Evolutionary conservation across 2,329 filamentous ascomycete genomes (phyloP), one percentile per base, ranked within the genome.

Genomic region (Seiridium cupressi): DNA sequence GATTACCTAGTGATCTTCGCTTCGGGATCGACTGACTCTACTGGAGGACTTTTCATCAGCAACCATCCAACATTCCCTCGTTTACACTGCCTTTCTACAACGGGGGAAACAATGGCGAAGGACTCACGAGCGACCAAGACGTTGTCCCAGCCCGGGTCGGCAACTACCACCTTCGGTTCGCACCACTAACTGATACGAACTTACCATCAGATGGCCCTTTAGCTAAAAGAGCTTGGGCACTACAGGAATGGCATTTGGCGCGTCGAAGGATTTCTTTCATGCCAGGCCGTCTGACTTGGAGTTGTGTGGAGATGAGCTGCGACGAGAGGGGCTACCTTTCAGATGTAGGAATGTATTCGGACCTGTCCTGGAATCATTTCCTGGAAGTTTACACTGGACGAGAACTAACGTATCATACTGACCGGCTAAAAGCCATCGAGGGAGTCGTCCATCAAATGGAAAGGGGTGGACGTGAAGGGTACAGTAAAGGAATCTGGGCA

Each of bases 71-170:
- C 9, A 1, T 32, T n/a, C 7, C 46, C 46, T 32, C 46, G 3
- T 48, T 48, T 8, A 18, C 6, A 10, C 46, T 48, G 5, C 46
- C 46, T 10, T 11, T 48, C 3, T 11, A 1, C 18, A 31, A 3
- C 9, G 18, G 3, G 2, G 18, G 5, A 48, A 31, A 48, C 46
- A 4, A 11, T 26, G 13, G 3, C 11, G 7, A 32, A 0, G 9
- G 8, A 44, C 11, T 2, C 9, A 44, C 11, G 7, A 3, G 32
- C 26, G 4, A 32, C 2, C 9, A 11, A 9, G 3, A 48, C 9
- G 9, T 0, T 2, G 1, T 4, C 46, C 18, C 9, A 10, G 0
- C 13, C 3, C 5, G 11, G 2, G 10, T 10, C 2, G 46, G 5
- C 0, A 11, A 4, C 4, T 48, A 48, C 32, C 46, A 48, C 6